A percentile compares a stretch with the other conserved stretches of the same genome.
Evolutionary conservation across 495 filamentous ascomycete species (phyloP).

Genomic region (Astrothelium subdiscretum): DNA sequence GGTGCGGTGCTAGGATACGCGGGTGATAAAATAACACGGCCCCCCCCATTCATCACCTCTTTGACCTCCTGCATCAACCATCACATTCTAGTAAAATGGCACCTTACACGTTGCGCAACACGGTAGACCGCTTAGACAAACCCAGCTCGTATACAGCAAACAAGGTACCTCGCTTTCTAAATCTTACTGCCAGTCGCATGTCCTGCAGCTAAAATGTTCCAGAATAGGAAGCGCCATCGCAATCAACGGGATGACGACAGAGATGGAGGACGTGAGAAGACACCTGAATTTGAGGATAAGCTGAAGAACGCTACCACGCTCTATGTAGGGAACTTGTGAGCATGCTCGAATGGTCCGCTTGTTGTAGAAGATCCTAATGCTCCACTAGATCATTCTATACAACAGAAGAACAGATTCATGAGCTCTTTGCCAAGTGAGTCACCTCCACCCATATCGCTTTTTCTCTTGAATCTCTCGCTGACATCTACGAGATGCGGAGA

Average conservation of each 20-base stretch:
- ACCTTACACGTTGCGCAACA: constrained; percentile 37
- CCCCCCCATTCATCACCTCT: too few relatives aligned
- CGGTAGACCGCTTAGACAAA: constrained; percentile 77
- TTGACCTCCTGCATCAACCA: constrained; percentile 1
- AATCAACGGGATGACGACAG: constrained; percentile 42
- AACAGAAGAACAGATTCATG: constrained; percentile 97
- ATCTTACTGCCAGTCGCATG: not conserved
- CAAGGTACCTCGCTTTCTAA: constrained; percentile 63
- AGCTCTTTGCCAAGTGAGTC: constrained; percentile 76
- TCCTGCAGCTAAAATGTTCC: not conserved
- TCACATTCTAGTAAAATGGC: constrained; percentile 9
- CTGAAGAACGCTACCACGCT: constrained; percentile 83
- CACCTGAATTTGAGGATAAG: constrained; percentile 45
- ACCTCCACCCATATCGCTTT: not conserved
- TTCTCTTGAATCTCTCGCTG: not conserved
- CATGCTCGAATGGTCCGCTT: too few relatives aligned
- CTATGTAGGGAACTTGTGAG: constrained; percentile 94
- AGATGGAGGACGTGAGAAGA: constrained; percentile 37
- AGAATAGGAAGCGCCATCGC: constrained; percentile 60
- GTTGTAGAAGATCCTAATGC: not conserved
- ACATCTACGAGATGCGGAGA: constrained; percentile 59
- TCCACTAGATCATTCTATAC: constrained; percentile 87
- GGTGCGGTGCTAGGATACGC: too few relatives aligned
- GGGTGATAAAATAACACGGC: too few relatives aligned
- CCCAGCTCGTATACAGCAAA: constrained; percentile 78